phyloP scores from a whole-genome alignment of 257 asterid species.

The Lycium barbarum region DNA sequence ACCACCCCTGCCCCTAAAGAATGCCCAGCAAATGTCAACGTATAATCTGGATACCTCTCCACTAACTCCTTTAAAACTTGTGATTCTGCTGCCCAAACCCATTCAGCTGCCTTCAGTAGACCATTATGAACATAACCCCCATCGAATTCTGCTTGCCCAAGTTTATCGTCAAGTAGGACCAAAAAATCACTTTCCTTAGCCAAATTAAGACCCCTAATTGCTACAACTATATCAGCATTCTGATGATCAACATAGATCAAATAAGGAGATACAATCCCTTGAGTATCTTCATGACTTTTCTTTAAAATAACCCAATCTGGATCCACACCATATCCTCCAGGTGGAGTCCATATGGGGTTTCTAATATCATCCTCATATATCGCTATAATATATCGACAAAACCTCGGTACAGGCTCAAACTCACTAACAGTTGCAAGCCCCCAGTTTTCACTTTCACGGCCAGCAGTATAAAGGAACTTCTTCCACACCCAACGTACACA shows the following conservation, averaged over 20 bases:
- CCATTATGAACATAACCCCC: slow-evolving; percentile 97
- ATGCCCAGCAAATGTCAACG: slow-evolving; percentile 91
- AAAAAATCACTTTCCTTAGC: slow-evolving; percentile 81
- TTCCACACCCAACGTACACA: slow-evolving; percentile 98
- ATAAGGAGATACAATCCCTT: slow-evolving; percentile 78
- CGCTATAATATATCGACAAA: slow-evolving; percentile 75
- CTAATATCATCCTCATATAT: slow-evolving; percentile 80
- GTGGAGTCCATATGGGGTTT: slow-evolving; percentile 80
- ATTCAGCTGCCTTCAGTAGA: slow-evolving; percentile 86
- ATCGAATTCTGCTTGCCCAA: slow-evolving; percentile 91
- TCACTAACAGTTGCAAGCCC: slow-evolving; percentile 86
- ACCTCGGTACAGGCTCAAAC: slow-evolving; percentile 83
- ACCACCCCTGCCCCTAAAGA: slow-evolving; percentile 97
- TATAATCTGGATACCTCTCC: slow-evolving; percentile 59
- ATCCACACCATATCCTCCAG: slow-evolving; percentile 84
- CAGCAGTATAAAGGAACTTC: slow-evolving; percentile 87
- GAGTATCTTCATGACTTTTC: slow-evolving; percentile 61
- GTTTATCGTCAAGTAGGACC: slow-evolving; percentile 77
- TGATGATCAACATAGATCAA: slow-evolving; percentile 87
- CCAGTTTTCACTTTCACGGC: slow-evolving; percentile 92
- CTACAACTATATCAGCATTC: slow-evolving; percentile 68
- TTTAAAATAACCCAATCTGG: slow-evolving; percentile 71
- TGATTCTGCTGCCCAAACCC: slow-evolving; percentile 72
- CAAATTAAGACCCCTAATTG: slow-evolving; percentile 87
- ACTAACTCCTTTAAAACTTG: slow-evolving; percentile 61